These are phyloP conservation scores for Cicer cuneatum DNA, from an alignment of 306 rosid genomes.

Conservation along the genomic window DNA sequence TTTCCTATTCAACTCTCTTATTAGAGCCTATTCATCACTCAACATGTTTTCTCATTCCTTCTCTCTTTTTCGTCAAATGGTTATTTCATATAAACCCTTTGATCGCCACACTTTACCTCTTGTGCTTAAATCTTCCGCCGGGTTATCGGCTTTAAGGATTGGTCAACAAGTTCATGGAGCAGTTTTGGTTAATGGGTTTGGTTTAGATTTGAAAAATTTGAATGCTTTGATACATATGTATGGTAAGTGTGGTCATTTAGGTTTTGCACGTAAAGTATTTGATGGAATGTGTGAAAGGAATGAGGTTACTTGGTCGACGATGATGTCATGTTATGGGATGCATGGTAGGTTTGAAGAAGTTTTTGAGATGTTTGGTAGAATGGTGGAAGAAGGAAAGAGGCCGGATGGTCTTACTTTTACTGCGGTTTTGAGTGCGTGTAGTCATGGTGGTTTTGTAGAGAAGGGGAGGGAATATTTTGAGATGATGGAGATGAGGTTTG, in stretches of 20 bases:
- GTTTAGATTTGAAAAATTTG: slow-evolving; percentile 56
- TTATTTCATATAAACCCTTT: slow-evolving; percentile 44
- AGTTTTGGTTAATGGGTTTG: slow-evolving; percentile 59
- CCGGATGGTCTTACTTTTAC: slow-evolving; percentile 66
- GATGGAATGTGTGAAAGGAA: slow-evolving; percentile 59
- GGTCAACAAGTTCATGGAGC: slow-evolving; percentile 72
- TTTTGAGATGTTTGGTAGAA: slow-evolving; percentile 61
- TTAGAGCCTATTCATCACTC: slow-evolving; percentile 64
- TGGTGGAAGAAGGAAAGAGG: slow-evolving; percentile 61
- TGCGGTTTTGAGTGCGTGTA: slow-evolving; percentile 59
- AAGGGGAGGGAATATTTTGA: slow-evolving; percentile 62
- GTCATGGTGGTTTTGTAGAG: slow-evolving; percentile 73
- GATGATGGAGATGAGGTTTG: slow-evolving; percentile 62
- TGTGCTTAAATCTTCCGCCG: slow-evolving; percentile 69
- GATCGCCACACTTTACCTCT: slow-evolving; percentile 60
- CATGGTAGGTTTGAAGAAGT: slow-evolving; percentile 61
- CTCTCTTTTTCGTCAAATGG: slow-evolving; percentile 57
- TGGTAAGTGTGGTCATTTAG: slow-evolving; percentile 58
- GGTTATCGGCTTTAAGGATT: slow-evolving; percentile 50
- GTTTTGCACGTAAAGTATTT: slow-evolving; percentile 59
- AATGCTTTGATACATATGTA: slow-evolving; percentile 73
- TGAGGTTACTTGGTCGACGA: slow-evolving; percentile 60
- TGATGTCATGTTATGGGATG: slow-evolving; percentile 70
- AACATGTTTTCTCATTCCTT: slow-evolving; percentile 59
- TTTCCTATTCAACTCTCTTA: slow-evolving; percentile 69